Base-by-base conservation (phyloP, 257 asterid genomes). In the Scutellaria baicalensis region DNA sequence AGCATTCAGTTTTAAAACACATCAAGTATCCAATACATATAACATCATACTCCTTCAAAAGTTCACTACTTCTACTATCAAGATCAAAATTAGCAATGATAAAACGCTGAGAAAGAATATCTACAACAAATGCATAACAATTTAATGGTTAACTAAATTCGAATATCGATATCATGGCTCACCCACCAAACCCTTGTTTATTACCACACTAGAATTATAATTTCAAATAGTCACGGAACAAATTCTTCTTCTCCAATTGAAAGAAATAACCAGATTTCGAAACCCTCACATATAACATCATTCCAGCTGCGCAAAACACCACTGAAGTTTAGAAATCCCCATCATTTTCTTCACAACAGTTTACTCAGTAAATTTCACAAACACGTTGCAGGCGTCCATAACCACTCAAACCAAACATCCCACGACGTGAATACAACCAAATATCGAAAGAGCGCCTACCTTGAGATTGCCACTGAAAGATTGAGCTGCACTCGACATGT, bases 401-500 rank as follows among this genome's bases (percentile, higher is more conserved):
- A 43, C 40, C 7, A 45, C 23, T 36, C 73, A 50, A 52, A 16
- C 16, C 6, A 31, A 1, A 43, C 38, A 43, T 18, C 35, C 5
- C 5, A 48, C 0, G 39, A 43, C 14, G 8, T 42, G 44, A 9
- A 31, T 8, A 14, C 4, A 56, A 40, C 31, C 7, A 50, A 38
- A 44, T 49, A 27, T 20, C 9, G 56, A 50, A 33, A 16, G 56
- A 54, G 39, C 14, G 12, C 73, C 21, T 79, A 64, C 91, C 91
- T 85, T 85, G 13, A 85, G 74, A 71, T 85, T 85, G 8, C 91
- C 91, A 49, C 39, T 79, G 73, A 85, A 83, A 49, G 86, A 47
- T 61, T 77, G 86, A 75, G 83, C 76, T 45, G 83, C 79, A 2
- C 79, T 51, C 38, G 86, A 36, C 88, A 83, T 83, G 6, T 35